Percentiles rank a stretch among this genome's conserved stretches.
Evolutionary conservation across 805 yeast species (phyloP).

Genomic region (Starmerella stigmatis): DNA sequence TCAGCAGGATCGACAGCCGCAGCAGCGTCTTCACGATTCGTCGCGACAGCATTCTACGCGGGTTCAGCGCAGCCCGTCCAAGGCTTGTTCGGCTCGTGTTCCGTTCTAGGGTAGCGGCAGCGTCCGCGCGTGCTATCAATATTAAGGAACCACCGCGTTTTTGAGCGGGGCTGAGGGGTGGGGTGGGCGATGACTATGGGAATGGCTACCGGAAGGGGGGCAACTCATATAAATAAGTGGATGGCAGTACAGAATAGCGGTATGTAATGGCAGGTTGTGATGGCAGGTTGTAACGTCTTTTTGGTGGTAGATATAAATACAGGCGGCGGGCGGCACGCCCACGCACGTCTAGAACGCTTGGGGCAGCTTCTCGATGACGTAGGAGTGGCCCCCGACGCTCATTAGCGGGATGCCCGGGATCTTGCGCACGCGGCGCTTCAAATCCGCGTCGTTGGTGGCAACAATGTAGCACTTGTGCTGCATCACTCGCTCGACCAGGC

Average conservation of each 20-base stretch:
- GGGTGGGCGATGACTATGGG: too few species aligned
- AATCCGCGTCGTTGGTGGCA: constrained; percentile 95
- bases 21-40: constrained; percentile 12
- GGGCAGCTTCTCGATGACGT: constrained; percentile 88
- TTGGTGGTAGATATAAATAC: neutral
- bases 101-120: too few species aligned
- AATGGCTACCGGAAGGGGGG: too few species aligned
- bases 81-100: too few species aligned
- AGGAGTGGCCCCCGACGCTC: constrained; percentile 91
- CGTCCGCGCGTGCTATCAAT: too few species aligned
- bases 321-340: neutral
- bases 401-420: constrained; percentile 94
- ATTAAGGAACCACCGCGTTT: too few species aligned
- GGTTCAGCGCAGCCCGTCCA: neutral
- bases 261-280: too few species aligned
- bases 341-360: constrained; percentile 46
- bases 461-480: constrained; percentile 96
- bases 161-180: too few species aligned
- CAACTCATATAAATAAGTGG: too few species aligned
- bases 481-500: constrained; percentile 81
- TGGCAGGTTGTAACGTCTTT: too few species aligned
- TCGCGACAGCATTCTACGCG: constrained; percentile 2
- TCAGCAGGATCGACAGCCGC: constrained; percentile 13
- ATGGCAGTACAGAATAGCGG: too few species aligned
- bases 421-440: constrained; percentile 86